Base-by-base conservation (phyloP, 176 grass and related monocot species). In the Tillandsia leiboldiana region DNA sequence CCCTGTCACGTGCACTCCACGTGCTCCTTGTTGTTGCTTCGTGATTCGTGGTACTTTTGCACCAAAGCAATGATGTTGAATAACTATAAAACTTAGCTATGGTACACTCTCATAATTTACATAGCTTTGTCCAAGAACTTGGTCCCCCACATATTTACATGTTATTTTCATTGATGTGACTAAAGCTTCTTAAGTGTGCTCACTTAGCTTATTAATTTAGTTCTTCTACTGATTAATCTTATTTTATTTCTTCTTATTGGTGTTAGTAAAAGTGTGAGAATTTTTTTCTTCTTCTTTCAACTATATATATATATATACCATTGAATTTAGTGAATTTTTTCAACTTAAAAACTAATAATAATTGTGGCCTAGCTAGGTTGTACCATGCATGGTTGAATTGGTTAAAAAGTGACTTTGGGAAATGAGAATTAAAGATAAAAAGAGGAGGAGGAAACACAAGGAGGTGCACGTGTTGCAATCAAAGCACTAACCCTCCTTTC, bases 381-480 rank as follows among this genome's bases (percentile, higher is more conserved):
- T 48, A 67, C 33, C 42, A 67, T 67, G 42, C 13, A 49, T 2
- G 14, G 23, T 66, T 48, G 27, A 18, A 66, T 66, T n/a, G 11
- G 13, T 66, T 66, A 48, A 10, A 17, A 14, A 42, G 33, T 4
- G 33, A 9, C 64, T 66, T 48, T 48, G 26, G 64, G 27, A 48
- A 66, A 66, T 3, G 64, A 66, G 64, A 42, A 14, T 13, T 28
- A 42, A 42, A 42, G 33, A 42, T 42, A 42, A 42, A 66, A 3
- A 48, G 56, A 23, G 22, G 7, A 2, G 64, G 64, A 29, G 5
- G 64, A 9, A 49, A 29, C 64, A 49, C 64, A 20, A 66, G 64
- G 15, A 67, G 64, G 64, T 49, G 64, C 64, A 67, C 13, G 33
- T 67, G 29, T 47, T 10, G 14, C 29, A 27, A 67, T 67, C 65